These are phyloP conservation scores for Zymoseptoria crescenta DNA, from an alignment of 2,329 filamentous ascomycete species.

Conservation along the genomic window DNA sequence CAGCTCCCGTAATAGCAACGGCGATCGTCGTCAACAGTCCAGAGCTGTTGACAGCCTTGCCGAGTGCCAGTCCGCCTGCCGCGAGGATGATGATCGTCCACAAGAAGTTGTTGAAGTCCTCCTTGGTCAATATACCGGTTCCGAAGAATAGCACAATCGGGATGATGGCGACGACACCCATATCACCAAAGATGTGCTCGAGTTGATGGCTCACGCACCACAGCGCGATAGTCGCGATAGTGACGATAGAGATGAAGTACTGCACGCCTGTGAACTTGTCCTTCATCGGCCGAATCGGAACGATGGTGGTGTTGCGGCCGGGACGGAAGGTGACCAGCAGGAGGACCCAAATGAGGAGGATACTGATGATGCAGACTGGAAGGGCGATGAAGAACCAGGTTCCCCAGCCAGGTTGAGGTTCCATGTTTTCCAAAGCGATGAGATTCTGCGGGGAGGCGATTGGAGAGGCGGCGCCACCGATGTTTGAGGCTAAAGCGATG, in stretches of 20 bases:
- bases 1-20: conserved; percentile 60
- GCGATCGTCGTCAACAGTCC: conserved; percentile 87
- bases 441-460: conserved; percentile 98
- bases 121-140: conserved; percentile 90
- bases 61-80: conserved; percentile 82
- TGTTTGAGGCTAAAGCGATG: conserved; percentile 89
- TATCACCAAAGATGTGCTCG: conserved; percentile 83
- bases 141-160: conserved; percentile 95
- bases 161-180: conserved; percentile 96
- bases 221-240: conserved; percentile 72
- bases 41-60: conserved; percentile 89
- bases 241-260: conserved; percentile 84
- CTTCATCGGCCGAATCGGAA: conserved; percentile 81
- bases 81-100: conserved; percentile 99
- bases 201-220: conserved; percentile 93
- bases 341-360: conserved; percentile 81
- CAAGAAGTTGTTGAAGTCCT: conserved; percentile 99
- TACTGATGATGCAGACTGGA: conserved; percentile 82
- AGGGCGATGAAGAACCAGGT: conserved; percentile 96
- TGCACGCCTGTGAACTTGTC: conserved; percentile 83
- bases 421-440: conserved; percentile 93
- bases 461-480: conserved; percentile 90
- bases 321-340: conserved; percentile 80
- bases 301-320: conserved; percentile 75
- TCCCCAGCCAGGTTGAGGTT: conserved; percentile 82